These are phyloP conservation scores for Suillus subaureus DNA, from an alignment of 768 basidiomycete species.

Conservation along the genomic window DNA sequence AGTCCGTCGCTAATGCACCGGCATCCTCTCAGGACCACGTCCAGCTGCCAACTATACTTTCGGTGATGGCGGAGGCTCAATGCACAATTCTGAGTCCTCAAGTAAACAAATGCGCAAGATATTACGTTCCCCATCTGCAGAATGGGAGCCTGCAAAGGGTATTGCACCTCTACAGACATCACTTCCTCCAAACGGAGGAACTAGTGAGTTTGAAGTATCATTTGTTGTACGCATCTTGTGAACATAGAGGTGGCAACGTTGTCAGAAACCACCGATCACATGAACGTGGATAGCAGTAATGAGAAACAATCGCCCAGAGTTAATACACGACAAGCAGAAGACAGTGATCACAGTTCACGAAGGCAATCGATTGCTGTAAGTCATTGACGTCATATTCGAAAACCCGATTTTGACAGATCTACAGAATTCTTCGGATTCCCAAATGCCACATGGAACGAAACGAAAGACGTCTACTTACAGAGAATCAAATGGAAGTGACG, in stretches of 20 bases:
- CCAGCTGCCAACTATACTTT: conserved; percentile 71
- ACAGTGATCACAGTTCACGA: conserved; percentile 71
- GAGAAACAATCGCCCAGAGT: conserved; percentile 31
- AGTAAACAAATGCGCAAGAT: conserved; percentile 53
- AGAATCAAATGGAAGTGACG: conserved; percentile 53
- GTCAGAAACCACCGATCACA: conserved; percentile 36
- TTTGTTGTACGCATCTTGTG: conserved; percentile 16
- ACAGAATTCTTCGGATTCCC: conserved; percentile 41
- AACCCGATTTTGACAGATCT: conserved; percentile 8
- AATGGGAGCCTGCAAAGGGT: conserved; percentile 34
- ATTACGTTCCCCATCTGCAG: conserved; percentile 58
- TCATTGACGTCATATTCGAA: conserved; percentile 14
- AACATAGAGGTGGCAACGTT: conserved; percentile 20
- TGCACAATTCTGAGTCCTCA: conserved; percentile 41
- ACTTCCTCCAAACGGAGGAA: conserved; percentile 21
- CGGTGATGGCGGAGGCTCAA: conserved; percentile 48
- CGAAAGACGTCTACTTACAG: conserved; percentile 82
- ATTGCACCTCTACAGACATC: conserved; percentile 22
- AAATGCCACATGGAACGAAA: conserved; percentile 66
- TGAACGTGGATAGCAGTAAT: conserved; percentile 39
- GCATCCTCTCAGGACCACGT: conserved; percentile 47
- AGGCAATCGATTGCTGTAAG: conserved; percentile 72
- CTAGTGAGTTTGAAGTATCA: conserved; percentile 24
- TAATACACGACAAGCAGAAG: conserved; percentile 42
- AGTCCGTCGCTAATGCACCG: conserved; percentile 32